phyloP scores from a whole-genome alignment of 305 asterid genomes.

The Solanum hybrid region DNA sequence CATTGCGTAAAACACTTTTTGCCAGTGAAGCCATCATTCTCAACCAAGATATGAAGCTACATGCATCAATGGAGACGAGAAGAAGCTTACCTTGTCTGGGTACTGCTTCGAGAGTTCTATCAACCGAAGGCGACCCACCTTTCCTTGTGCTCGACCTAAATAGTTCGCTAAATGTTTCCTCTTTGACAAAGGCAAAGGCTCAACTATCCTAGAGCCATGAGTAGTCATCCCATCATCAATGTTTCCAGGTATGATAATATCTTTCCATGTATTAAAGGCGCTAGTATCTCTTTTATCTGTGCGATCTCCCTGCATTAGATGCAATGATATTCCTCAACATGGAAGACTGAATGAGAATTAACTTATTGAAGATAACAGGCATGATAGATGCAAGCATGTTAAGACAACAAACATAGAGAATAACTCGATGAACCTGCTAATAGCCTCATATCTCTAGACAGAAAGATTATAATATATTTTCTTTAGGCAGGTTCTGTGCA shows the following conservation, averaged over 20 bases:
- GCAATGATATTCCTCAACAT: conserved; percentile 4
- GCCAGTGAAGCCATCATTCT: background rate
- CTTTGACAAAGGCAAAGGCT: conserved; percentile 71
- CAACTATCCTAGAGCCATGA: conserved; percentile 47
- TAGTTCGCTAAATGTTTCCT: conserved; percentile 80
- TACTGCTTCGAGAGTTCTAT: conserved; percentile 73
- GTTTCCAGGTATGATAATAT: conserved; percentile 88
- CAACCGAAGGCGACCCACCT: conserved; percentile 71
- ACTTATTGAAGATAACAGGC: background rate
- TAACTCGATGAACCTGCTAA: background rate
- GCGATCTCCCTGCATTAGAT: conserved; percentile 67
- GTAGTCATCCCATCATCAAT: conserved; percentile 91
- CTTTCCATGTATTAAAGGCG: conserved; percentile 97
- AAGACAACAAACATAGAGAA: background rate
- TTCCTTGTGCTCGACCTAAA: conserved; percentile 95
- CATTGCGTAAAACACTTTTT: background rate
- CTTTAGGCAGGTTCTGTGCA: background rate
- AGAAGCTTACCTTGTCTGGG: conserved; percentile 67
- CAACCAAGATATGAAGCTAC: background rate
- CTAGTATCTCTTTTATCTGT: conserved; percentile 90
- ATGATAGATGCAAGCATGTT: background rate
- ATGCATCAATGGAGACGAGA: background rate
- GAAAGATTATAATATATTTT: background rate
- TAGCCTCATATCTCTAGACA: background rate
- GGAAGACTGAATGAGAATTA: background rate